phyloP scores from a whole-genome alignment of 2,329 filamentous ascomycete species.

The Stagonosporopsis rhizophila region DNA sequence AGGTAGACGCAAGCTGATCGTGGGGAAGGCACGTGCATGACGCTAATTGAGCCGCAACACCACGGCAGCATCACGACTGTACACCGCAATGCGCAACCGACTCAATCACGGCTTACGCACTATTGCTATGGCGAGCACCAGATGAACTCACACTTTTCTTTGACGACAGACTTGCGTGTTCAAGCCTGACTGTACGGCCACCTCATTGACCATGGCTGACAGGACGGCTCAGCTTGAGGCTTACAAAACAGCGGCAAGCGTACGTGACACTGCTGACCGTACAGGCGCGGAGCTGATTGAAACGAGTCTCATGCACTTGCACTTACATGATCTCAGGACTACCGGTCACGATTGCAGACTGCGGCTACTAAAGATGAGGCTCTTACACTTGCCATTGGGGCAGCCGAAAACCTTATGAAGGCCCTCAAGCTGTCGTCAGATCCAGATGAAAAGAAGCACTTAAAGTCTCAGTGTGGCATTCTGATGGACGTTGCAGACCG shows the following conservation, averaged over 20 bases:
- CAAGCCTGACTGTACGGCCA: neutral
- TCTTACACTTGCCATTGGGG: conserved; percentile 75
- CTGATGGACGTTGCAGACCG: conserved; percentile 75
- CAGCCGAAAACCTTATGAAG: conserved; percentile 82
- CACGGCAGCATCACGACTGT: conserved; percentile 24
- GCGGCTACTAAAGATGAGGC: conserved; percentile 67
- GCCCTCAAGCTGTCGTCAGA: conserved; percentile 69
- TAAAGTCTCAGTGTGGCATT: conserved; percentile 72
- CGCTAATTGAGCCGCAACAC: conserved; percentile 32
- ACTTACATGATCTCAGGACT: conserved; percentile 35
- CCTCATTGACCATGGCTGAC: conserved; percentile 37
- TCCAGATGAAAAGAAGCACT: conserved; percentile 68
- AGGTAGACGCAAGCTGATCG: conserved; percentile 13
- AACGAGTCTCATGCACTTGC: neutral
- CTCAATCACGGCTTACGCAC: conserved; percentile 11
- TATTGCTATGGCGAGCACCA: conserved; percentile 8
- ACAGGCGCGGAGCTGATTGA: conserved; percentile 1
- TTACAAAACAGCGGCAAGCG: conserved; percentile 43
- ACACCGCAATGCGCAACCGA: conserved; percentile 1
- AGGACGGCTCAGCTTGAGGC: conserved; percentile 33
- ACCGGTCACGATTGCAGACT: conserved; percentile 55
- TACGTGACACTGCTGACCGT: conserved; percentile 39
- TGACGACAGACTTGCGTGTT: neutral
- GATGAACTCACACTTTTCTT: conserved; percentile 3
- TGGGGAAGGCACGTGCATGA: conserved; percentile 25